Conservation (phyloP, 176 grass and related monocot genomes). For the Musa itinerans region DNA sequence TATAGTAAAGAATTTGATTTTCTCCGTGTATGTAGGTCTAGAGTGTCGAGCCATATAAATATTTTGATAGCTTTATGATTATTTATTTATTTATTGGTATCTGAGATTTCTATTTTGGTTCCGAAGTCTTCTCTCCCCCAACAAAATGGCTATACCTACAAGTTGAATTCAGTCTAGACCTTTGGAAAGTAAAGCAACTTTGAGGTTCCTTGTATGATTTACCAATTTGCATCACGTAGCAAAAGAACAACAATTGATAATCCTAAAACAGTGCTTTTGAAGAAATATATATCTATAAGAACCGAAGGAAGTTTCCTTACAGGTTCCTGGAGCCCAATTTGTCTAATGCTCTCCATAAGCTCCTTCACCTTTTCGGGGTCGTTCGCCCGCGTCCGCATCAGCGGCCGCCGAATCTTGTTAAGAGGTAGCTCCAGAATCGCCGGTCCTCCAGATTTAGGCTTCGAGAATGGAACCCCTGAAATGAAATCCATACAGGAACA, state of each 20-base stretch:
- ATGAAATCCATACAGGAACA: not conserved
- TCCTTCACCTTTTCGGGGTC: constrained; percentile 76
- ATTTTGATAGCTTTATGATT: too few species aligned
- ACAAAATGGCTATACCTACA: too few species aligned
- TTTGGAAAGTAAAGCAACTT: too few species aligned
- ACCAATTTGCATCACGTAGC: too few species aligned
- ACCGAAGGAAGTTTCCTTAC: constrained; percentile 22
- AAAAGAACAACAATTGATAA: not conserved
- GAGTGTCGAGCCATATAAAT: too few species aligned
- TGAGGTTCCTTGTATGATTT: too few species aligned
- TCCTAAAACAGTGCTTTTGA: not conserved
- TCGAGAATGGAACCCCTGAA: constrained; percentile 11
- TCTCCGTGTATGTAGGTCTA: too few species aligned
- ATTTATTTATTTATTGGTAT: too few species aligned
- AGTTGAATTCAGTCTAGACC: too few species aligned
- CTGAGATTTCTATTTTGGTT: too few species aligned
- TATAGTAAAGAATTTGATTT: too few species aligned
- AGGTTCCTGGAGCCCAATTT: constrained; percentile 85
- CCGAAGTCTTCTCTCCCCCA: too few species aligned
- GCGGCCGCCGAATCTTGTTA: constrained; percentile 65
- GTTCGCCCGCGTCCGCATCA: constrained; percentile 73
- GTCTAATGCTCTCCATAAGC: constrained; percentile 78
- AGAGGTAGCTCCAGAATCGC: constrained; percentile 69
- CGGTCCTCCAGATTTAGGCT: constrained; percentile 38
- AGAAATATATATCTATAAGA: not conserved